Percentiles rank a stretch among this genome's conserved stretches.
These are phyloP conservation scores for Bassia scoparia DNA, from an alignment of 148 eudicot genomes.

Conservation along the genomic window DNA sequence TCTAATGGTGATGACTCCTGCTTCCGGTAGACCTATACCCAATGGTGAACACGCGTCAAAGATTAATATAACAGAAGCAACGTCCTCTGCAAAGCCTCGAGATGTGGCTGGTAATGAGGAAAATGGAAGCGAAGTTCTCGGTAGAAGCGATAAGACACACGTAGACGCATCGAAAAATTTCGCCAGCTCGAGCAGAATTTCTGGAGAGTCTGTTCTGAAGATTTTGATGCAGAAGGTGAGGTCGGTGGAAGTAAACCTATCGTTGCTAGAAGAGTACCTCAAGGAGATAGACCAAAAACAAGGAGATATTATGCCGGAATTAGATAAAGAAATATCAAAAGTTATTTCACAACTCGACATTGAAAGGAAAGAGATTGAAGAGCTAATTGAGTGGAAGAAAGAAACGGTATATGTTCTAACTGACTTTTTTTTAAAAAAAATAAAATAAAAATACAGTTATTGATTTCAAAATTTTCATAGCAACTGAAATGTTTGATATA, in stretches of 20 bases:
- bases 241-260: constrained; percentile 70
- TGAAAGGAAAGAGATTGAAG: constrained; percentile 48
- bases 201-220: constrained; percentile 73
- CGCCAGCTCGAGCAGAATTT: constrained; percentile 45
- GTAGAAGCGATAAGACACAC: constrained; percentile 23
- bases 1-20: constrained; percentile 69
- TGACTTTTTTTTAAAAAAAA: not conserved
- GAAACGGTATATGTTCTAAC: constrained; percentile 38
- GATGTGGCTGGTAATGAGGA: constrained; percentile 28
- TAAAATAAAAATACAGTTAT: no score
- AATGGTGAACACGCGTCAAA: constrained; percentile 29
- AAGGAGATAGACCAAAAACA: constrained; percentile 63
- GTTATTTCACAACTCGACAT: constrained; percentile 46
- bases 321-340: constrained; percentile 54
- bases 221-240: constrained; percentile 84
- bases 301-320: constrained; percentile 57
- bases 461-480: no score
- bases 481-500: constrained; percentile 2
- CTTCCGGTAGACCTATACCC: constrained; percentile 35
- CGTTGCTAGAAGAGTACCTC: constrained; percentile 70
- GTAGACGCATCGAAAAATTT: constrained; percentile 37
- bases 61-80: constrained; percentile 43
- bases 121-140: constrained; percentile 33
- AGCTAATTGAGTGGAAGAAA: constrained; percentile 72
- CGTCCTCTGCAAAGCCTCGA: constrained; percentile 34